Base-by-base conservation (phyloP, 441 rosid genomes). In the Breynia disticha region DNA sequence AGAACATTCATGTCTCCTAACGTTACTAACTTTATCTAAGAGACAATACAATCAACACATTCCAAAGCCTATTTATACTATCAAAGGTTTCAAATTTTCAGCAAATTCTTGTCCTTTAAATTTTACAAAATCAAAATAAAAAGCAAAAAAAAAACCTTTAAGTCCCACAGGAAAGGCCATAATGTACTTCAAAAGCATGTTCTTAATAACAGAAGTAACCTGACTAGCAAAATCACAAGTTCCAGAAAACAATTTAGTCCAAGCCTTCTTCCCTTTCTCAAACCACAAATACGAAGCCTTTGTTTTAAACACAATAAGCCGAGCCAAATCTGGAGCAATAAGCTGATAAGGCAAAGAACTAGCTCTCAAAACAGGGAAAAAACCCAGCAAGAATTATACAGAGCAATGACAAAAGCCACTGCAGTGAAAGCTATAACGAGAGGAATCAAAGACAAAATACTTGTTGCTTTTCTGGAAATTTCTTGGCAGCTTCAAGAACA, bases 241-340 rank as follows among this genome's bases (percentile, higher is more conserved):
- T 52, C 81, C 76, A 1, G 87, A 75, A 57, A 91, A 62, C 14
- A 91, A 70, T 75, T 78, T 78, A 51, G 82, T 80, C 98, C 96
- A 91, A 19, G 94, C 84, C 59, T 80, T 82, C 57, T 75, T 80
- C 45, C 98, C 98, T 66, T 83, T 86, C 65, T 77, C 95, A 45
- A 65, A 87, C 76, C 98, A 73, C 3, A 96, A 85, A 72, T 87
- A 90, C 24, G 96, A 85, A n/a, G 98, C 95, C 69, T 90, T 95
- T 11, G 95, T 90, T 62, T 96, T 69, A 51, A 90, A 90, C 59
- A 87, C 98, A 49, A 90, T 63, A 67, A 90, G 78, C 62, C 87
- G 75, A 1, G 98, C 98, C 59, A 90, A 52, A 24, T 95, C 95
- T 4, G 98, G 98, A 43, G 95, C 96, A 0, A 95, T 90, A 48